A percentile compares a stretch with the other conserved stretches of the same genome.
Evolutionary conservation across 2,329 filamentous ascomycete genomes (phyloP).

Genomic region (Paraphoma chrysanthemicola): DNA sequence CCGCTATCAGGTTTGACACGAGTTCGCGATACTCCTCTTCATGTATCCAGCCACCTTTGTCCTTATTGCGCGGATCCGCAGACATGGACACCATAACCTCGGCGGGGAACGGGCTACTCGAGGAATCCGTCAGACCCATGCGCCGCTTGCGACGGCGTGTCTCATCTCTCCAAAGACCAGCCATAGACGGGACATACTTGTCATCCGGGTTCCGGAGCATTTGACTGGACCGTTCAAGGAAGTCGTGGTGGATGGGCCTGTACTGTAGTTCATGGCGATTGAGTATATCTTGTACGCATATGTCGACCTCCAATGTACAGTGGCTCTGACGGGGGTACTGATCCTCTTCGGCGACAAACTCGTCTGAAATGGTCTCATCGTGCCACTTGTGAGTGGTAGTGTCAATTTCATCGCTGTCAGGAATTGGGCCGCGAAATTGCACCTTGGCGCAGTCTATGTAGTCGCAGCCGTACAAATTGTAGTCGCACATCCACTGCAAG

Average conservation of each 20-base stretch:
- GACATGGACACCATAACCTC: constrained; percentile 90
- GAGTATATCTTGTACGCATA: constrained; percentile 85
- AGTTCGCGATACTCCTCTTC: constrained; percentile 81
- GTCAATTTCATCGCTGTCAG: constrained; percentile 69
- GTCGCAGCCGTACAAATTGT: constrained; percentile 93
- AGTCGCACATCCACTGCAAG: constrained; percentile 97
- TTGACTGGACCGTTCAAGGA: constrained; percentile 74
- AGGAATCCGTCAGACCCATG: constrained; percentile 69
- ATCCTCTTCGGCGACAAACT: constrained; percentile 67
- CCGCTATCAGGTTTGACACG: constrained; percentile 66
- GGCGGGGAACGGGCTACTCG: constrained; percentile 77
- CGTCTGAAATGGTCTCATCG: constrained; percentile 69
- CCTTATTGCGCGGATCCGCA: constrained; percentile 75
- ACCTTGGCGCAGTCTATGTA: constrained; percentile 78
- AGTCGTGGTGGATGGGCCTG: constrained; percentile 85
- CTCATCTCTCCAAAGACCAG: constrained; percentile 90
- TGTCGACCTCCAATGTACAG: constrained; percentile 87
- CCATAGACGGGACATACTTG: constrained; percentile 93
- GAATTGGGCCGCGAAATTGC: constrained; percentile 78
- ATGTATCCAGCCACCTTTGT: constrained; percentile 87
- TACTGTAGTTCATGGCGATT: constrained; percentile 80
- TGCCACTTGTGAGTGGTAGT: constrained; percentile 77
- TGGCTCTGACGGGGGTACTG: constrained; percentile 80
- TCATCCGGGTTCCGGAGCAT: constrained; percentile 64
- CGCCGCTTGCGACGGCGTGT: constrained; percentile 76